Percentiles rank a stretch among this genome's conserved stretches.
Evolutionary conservation across 2,329 filamentous ascomycete genomes (phyloP).

Genomic region (Ophiosphaerella narmari): DNA sequence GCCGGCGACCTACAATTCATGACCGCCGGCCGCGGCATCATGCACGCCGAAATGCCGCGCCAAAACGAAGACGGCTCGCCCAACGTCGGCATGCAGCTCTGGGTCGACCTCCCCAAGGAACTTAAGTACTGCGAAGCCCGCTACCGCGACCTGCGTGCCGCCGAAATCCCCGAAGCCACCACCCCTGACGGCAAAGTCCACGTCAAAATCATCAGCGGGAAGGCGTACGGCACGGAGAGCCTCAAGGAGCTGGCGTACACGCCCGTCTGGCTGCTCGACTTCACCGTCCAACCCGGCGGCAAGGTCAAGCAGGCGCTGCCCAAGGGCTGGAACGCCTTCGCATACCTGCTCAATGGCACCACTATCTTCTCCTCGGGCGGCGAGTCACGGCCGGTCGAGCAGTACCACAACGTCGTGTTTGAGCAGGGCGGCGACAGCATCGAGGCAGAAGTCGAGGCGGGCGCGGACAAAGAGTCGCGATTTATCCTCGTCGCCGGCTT

Average conservation of each 20-base stretch:
- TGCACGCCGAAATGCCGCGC: conserved; percentile 94
- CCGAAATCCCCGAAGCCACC: conserved; percentile 77
- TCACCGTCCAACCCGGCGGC: conserved; percentile 79
- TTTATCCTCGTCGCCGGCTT: conserved; percentile 78
- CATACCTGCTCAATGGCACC: conserved; percentile 79
- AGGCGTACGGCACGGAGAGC: conserved; percentile 81
- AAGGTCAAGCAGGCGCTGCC: conserved; percentile 76
- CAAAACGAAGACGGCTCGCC: conserved; percentile 74
- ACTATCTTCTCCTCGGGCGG: conserved; percentile 58
- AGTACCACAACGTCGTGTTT: conserved; percentile 90
- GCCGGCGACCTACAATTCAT: conserved; percentile 96
- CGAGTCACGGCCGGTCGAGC: conserved; percentile 56
- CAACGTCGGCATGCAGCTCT: conserved; percentile 89
- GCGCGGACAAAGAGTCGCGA: conserved; percentile 62
- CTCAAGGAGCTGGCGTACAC: conserved; percentile 93
- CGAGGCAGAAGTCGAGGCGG: conserved; percentile 68
- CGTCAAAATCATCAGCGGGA: conserved; percentile 89
- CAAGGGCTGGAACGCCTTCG: conserved; percentile 84
- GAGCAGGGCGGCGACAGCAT: conserved; percentile 77
- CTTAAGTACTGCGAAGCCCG: conserved; percentile 89
- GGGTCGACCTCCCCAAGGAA: conserved; percentile 84
- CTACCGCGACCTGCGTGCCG: conserved; percentile 80
- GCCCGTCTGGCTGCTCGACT: conserved; percentile 92
- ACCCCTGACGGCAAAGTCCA: conserved; percentile 73
- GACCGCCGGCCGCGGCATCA: conserved; percentile 89